Evolutionary conservation across 768 basidiomycete genomes (phyloP).

Genomic region (Sistotremastrum niveocremeum): DNA sequence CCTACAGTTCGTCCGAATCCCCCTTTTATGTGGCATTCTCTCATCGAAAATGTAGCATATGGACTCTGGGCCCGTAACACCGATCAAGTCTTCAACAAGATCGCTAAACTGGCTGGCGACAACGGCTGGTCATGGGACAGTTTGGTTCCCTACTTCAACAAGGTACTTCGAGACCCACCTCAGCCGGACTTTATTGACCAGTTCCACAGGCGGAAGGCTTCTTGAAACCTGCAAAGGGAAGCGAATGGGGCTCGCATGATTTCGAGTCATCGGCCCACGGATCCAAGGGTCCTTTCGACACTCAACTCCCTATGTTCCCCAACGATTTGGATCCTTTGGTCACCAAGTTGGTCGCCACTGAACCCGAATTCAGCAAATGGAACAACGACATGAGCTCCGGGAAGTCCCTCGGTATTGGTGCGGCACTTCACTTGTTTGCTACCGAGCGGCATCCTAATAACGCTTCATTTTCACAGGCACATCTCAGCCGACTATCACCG

Average conservation of each 20-base stretch:
- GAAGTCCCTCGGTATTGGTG: constrained; percentile 12
- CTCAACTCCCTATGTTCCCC: constrained; percentile 8
- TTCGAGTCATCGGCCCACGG: constrained; percentile 13
- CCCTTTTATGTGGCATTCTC: neutral
- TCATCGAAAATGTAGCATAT: neutral
- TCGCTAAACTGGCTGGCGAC: constrained; percentile 1
- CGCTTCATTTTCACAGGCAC: neutral
- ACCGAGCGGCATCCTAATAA: too few species aligned
- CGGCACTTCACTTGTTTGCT: neutral
- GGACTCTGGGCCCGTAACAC: constrained; percentile 2
- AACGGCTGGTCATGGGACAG: constrained; percentile 5
- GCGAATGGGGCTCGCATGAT: neutral
- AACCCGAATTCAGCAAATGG: constrained; percentile 10
- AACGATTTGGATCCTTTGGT: constrained; percentile 1
- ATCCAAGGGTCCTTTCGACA: constrained; percentile 8
- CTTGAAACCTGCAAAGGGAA: too few species aligned
- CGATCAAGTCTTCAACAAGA: constrained; percentile 1
- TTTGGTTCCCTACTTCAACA: constrained; percentile 1
- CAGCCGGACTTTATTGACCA: too few species aligned
- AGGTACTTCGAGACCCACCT: neutral
- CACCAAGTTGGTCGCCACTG: neutral
- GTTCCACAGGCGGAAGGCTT: too few species aligned
- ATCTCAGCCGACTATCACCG: constrained; percentile 7
- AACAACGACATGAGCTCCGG: constrained; percentile 14
- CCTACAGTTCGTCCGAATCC: neutral